Conservation (phyloP, 495 filamentous ascomycete species). For the Neurospora sp. region DNA sequence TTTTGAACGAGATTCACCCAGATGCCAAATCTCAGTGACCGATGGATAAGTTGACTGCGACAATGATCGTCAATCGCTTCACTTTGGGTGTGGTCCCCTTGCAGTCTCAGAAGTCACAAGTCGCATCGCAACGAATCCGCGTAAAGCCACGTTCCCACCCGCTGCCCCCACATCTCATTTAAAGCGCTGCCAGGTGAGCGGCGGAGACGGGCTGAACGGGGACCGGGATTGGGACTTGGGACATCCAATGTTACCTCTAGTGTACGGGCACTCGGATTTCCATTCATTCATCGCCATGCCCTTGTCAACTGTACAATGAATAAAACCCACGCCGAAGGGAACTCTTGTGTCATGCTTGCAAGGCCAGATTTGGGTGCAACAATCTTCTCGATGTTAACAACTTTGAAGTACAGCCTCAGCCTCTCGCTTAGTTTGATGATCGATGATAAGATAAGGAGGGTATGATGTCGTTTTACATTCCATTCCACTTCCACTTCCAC, state of each 20-base stretch:
- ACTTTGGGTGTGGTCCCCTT: not conserved
- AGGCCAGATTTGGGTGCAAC: not conserved
- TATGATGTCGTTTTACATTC: not conserved
- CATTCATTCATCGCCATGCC: not conserved
- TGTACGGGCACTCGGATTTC: not conserved
- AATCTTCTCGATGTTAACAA: not conserved
- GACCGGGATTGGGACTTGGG: not conserved
- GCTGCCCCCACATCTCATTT: constrained; percentile 10
- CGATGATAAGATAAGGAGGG: not conserved
- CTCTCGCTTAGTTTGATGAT: not conserved
- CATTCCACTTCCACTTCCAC: not conserved
- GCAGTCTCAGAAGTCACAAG: not conserved
- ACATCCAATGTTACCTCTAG: no score
- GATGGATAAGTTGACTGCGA: no score
- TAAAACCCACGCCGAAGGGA: not conserved
- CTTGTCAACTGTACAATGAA: not conserved
- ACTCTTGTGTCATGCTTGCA: not conserved
- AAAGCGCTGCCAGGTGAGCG: not conserved
- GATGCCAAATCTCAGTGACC: not conserved
- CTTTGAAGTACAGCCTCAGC: not conserved
- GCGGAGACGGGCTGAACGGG: not conserved
- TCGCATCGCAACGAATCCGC: not conserved
- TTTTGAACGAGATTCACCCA: not conserved
- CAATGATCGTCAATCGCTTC: not conserved
- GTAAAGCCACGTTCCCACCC: not conserved